A percentile compares a stretch with the other conserved stretches of the same genome.
These are phyloP conservation scores for Calophaca sinica DNA, from an alignment of 306 rosid genomes.

Conservation along the genomic window DNA sequence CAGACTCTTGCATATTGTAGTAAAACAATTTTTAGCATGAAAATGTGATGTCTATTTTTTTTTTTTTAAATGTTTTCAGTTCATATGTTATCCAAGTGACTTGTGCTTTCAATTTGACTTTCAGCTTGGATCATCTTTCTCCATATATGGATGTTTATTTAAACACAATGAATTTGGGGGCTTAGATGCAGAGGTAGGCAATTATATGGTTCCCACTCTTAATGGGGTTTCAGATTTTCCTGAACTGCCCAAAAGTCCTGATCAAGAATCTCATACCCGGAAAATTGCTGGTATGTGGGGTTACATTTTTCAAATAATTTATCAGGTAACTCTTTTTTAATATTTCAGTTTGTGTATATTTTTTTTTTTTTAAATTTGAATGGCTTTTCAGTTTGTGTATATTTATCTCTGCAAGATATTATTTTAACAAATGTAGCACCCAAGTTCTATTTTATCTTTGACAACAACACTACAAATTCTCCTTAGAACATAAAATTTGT, in stretches of 20 bases:
- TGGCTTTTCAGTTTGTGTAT: no score
- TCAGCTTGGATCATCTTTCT: slow-evolving; percentile 74
- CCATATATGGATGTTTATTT: slow-evolving; percentile 66
- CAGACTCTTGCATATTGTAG: slow-evolving; percentile 31
- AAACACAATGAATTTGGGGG: slow-evolving; percentile 40
- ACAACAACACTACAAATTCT: neutral
- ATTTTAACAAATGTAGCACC: neutral
- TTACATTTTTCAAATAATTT: slow-evolving; percentile 76
- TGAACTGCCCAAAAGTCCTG: slow-evolving; percentile 50
- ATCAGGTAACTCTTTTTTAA: slow-evolving; percentile 64
- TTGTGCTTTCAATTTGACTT: slow-evolving; percentile 44
- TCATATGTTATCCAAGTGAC: slow-evolving; percentile 27
- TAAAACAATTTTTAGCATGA: neutral
- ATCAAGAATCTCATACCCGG: slow-evolving; percentile 42
- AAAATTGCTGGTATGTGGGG: slow-evolving; percentile 64
- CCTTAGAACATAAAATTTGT: no score
- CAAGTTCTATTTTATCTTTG: neutral
- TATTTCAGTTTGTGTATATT: no score
- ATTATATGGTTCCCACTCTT: slow-evolving; percentile 53
- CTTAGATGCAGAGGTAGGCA: slow-evolving; percentile 63
- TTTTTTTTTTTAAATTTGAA: no score
- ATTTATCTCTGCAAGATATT: no score
- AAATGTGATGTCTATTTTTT: neutral
- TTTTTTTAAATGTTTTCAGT: neutral
- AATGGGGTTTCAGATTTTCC: slow-evolving; percentile 43